Evolutionary conservation across 2,329 filamentous ascomycete genomes (phyloP), one percentile per base, ranked within the genome.

Genomic region (Ophiostoma perfectum): DNA sequence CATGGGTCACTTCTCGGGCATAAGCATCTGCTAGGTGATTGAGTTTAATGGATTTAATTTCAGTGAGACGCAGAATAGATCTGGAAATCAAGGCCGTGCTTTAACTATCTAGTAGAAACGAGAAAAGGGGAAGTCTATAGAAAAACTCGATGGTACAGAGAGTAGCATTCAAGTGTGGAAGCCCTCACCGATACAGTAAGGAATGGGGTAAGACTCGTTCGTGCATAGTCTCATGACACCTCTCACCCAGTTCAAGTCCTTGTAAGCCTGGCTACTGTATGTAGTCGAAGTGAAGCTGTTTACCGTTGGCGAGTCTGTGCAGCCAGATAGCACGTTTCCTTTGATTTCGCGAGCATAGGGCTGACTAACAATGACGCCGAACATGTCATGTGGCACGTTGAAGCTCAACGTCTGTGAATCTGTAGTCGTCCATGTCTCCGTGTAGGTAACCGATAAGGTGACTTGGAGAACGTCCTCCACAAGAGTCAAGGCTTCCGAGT

Each of bases 281-380:
- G 63, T 64, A 11, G 41, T 38, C 4, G 63, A 64, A 5, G 18
- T 47, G 9, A 64, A 64, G 9, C 4, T 1, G 3, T 11, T 44
- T 6, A 36, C 11, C n/a, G 42, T 47, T n/a, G 63, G 63, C 2
- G 41, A 45, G 18, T 64, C 63, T 7, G 63, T 64, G 63, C 63
- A 64, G 63, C 63, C 63, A 9, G 8, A 14, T 2, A 64, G 42
- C 11, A 47, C 27, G 27, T 64, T 45, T 41, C 63, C 63, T n/a
- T n/a, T 45, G 4, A 64, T 27, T 5, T 47, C 18, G 11, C n/a
- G 18, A 5, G 36, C 63, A 6, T 47, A 45, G 1, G 63, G 63
- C 63, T 64, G 41, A 42, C 63, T 64, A 18, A 64, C 63, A 42
- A 64, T 64, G 63, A 64, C 42, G 9, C 63, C 63, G 9, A 36